phyloP scores from a whole-genome alignment of 2,329 filamentous ascomycete genomes.

The Sclerotinia spermophila region DNA sequence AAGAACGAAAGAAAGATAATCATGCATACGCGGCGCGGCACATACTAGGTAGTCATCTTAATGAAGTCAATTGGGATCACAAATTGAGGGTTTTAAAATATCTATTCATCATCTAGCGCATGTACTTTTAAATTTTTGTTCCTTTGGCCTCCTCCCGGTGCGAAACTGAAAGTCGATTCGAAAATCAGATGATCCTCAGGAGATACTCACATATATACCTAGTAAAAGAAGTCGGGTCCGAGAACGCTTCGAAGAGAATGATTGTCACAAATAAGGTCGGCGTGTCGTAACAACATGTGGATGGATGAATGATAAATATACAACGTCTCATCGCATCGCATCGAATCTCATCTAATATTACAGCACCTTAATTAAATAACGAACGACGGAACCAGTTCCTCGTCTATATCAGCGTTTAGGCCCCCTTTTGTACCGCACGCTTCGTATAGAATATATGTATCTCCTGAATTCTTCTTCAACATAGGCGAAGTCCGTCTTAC shows the following conservation, averaged over 20 bases:
- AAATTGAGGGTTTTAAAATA: constrained; percentile 2
- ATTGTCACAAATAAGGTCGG: neutral
- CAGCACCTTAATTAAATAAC: neutral
- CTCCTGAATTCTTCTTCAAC: neutral
- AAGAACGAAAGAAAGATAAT: constrained; percentile 6
- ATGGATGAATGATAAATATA: neutral
- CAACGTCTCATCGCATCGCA: constrained; percentile 9
- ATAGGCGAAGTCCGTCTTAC: constrained; percentile 12
- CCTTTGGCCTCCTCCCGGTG: neutral
- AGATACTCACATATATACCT: neutral
- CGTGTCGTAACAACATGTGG: neutral
- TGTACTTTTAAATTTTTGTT: neutral
- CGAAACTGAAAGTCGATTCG: neutral
- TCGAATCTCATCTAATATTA: neutral
- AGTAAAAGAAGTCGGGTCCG: neutral
- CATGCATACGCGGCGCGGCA: neutral
- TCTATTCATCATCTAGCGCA: neutral
- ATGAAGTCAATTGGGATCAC: neutral
- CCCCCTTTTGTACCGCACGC: neutral
- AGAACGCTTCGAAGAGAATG: neutral
- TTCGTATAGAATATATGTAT: neutral
- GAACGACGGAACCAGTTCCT: neutral
- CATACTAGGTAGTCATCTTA: neutral
- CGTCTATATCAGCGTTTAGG: neutral
- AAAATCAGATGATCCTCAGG: constrained; percentile 8